Evolutionary conservation across 2,329 filamentous ascomycete genomes (phyloP).

Genomic region (Talaromyces pinophilus): DNA sequence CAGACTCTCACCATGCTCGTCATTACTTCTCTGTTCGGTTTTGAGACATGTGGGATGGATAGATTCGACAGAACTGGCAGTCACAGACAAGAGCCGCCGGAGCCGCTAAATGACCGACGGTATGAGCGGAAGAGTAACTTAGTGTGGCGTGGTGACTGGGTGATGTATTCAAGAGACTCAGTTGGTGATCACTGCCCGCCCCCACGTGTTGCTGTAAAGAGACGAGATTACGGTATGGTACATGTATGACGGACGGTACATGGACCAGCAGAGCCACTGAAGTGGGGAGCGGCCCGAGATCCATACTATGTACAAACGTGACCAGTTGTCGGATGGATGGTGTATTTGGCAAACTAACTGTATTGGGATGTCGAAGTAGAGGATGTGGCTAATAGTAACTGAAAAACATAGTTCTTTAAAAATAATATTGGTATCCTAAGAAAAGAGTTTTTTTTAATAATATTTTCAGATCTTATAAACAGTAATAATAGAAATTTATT

Average conservation of each 20-base stretch:
- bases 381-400: neutral
- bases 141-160: slow-evolving; percentile 1
- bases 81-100: neutral
- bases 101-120: neutral
- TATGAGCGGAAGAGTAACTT: neutral
- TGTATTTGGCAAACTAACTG: neutral
- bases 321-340: neutral
- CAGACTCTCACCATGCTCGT: neutral
- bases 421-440: too few relatives aligned
- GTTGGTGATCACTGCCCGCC: neutral
- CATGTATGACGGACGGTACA: neutral
- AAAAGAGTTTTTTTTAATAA: neutral
- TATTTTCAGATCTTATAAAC: neutral
- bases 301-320: neutral
- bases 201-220: slow-evolving; percentile 4
- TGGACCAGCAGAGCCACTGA: neutral
- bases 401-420: too few relatives aligned
- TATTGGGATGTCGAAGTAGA: neutral
- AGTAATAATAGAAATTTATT: neutral
- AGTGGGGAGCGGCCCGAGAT: slow-evolving; percentile 17
- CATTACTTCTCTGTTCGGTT: neutral
- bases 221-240: neutral
- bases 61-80: neutral
- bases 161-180: slow-evolving; percentile 8
- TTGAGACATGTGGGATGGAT: neutral